phyloP scores from a whole-genome alignment of 2,329 filamentous ascomycete species.

The Sporothrix brunneoviolacea region DNA sequence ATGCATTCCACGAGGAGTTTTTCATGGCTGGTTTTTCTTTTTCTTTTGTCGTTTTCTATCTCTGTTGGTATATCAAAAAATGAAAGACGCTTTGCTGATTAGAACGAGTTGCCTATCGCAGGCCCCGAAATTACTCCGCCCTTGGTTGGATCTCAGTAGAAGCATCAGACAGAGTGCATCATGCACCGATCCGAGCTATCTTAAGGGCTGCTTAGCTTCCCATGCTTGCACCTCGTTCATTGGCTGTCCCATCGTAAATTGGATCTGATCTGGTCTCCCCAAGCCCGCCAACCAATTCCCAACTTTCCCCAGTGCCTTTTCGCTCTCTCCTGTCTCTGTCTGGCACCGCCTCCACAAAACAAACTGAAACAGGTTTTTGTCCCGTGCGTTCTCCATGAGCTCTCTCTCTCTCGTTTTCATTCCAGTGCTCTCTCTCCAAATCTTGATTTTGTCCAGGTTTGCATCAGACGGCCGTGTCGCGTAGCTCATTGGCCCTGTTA shows the following conservation, averaged over 20 bases:
- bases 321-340: neutral
- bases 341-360: slow-evolving; percentile 7
- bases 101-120: too few relatives aligned
- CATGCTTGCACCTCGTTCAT: neutral
- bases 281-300: too few relatives aligned
- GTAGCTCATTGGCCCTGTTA: too few relatives aligned
- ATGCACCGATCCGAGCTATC: too few relatives aligned
- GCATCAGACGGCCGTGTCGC: too few relatives aligned
- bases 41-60: neutral
- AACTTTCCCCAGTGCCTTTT: too few relatives aligned
- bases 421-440: neutral
- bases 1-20: slow-evolving; percentile 6
- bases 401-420: slow-evolving; percentile 2
- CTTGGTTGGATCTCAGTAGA: too few relatives aligned
- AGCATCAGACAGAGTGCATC: too few relatives aligned
- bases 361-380: slow-evolving; percentile 7
- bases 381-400: too few relatives aligned
- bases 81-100: neutral
- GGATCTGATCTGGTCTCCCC: too few relatives aligned
- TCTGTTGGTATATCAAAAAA: neutral
- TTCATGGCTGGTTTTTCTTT: slow-evolving; percentile 2
- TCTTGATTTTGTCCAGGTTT: neutral
- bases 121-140: too few relatives aligned
- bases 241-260: too few relatives aligned
- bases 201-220: neutral